Base-by-base conservation (phyloP, 345 rosid species). In the Melaleuca quinquenervia region DNA sequence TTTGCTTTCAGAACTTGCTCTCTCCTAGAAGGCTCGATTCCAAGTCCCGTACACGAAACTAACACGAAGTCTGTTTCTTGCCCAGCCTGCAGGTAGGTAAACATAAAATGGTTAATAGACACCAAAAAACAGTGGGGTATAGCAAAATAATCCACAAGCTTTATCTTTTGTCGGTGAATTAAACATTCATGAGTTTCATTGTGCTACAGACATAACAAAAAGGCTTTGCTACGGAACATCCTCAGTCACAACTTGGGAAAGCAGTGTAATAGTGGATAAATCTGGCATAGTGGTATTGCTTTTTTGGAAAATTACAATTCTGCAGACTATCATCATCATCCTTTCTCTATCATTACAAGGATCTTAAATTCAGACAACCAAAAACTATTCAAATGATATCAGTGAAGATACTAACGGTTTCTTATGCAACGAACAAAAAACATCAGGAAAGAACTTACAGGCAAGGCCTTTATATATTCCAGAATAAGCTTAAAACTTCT, bases 1-100 rank as follows among this genome's bases (percentile, higher is more conserved):
- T 95, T 97, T 87, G 98, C 95, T 90, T 96, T 94, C 55, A 97
- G 88, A 90, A 97, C 98, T 90, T 97, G 99, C 91, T 97, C 98
- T 89, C 96, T 93, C 88, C 98, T 92, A 88, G 89, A 91, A 62
- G 95, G 92, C 56, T 97, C 99, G 56, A 96, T 95, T 85, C 98
- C 98, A 48, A 90, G 91, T 87, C 98, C 98, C 49, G 99, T 93
- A 88, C 99, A 95, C 5, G 98, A 97, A 84, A 97, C 98, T 82
- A 97, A 88, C 75, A 94, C 88, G 86, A 95, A 97, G 50, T 97
- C 98, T n/a, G 99, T 95, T 93, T 97, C 99, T 90, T 94, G 98
- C 85, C 99, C 98, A 29, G 94, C 89, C 98, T 97, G 92, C 95
- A 94, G 21, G 88, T 85, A 52, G n/a, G 85, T 62, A 26, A 48